phyloP scores from a whole-genome alignment of 129 eudicot genomes.

The Flaveria sonorensis region DNA sequence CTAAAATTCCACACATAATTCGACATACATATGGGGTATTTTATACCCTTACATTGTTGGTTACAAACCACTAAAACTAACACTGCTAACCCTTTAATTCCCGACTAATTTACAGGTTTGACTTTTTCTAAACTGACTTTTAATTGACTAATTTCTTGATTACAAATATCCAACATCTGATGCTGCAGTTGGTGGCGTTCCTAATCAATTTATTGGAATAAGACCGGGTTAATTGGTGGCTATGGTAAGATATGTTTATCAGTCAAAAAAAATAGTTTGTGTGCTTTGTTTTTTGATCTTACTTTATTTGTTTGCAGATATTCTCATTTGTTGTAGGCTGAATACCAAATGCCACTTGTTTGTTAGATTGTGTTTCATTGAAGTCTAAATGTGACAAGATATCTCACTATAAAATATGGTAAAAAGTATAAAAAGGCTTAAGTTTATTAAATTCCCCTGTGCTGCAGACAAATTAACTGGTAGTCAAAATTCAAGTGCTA shows the following conservation, averaged over 20 bases:
- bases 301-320: neutral
- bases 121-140: no score
- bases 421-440: neutral
- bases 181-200: constrained; percentile 82
- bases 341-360: constrained; percentile 82
- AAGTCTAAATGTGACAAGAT: constrained; percentile 85
- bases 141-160: no score
- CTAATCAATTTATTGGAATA: constrained; percentile 83
- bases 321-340: constrained; percentile 59
- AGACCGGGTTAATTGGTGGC: constrained; percentile 70
- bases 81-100: no score
- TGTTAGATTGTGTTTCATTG: constrained; percentile 83
- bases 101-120: no score
- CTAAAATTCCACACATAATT: no score
- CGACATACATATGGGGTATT: no score
- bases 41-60: no score
- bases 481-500: constrained; percentile 64
- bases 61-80: no score
- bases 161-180: no score
- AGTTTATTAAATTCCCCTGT: constrained; percentile 1
- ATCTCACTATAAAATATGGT: constrained; percentile 2
- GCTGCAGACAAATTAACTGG: constrained; percentile 60
- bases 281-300: neutral
- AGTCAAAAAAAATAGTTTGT: neutral
- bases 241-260: constrained; percentile 46